phyloP scores from a whole-genome alignment of 495 filamentous ascomycete species.

The Durotheca rogersii region DNA sequence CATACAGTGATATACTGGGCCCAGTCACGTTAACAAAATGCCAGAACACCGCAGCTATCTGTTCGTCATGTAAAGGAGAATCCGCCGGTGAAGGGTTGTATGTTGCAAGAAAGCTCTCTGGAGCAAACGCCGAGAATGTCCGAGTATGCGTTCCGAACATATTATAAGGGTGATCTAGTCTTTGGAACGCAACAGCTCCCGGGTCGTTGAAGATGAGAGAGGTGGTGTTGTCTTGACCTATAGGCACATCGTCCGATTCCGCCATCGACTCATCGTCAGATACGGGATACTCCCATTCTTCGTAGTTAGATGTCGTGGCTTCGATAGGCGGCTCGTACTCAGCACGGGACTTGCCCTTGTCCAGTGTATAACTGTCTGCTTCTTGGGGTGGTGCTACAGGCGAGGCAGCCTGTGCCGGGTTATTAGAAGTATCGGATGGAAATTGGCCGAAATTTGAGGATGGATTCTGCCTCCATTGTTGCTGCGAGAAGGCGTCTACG shows the following conservation, averaged over 20 bases:
- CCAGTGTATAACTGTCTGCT: constrained; percentile 9
- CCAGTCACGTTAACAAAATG: constrained; percentile 92
- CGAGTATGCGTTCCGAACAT: constrained; percentile 41
- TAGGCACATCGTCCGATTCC: constrained; percentile 26
- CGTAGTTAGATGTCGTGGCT: neutral
- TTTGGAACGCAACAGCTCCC: constrained; percentile 42
- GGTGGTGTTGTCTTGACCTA: constrained; percentile 31
- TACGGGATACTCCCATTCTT: constrained; percentile 43
- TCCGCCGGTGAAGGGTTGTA: constrained; percentile 74
- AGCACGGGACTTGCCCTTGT: constrained; percentile 22
- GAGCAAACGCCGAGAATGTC: constrained; percentile 44
- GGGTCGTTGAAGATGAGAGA: constrained; percentile 40
- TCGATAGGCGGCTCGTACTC: constrained; percentile 11
- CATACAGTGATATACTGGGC: constrained; percentile 82
- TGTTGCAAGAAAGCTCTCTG: constrained; percentile 66
- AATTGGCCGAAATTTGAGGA: constrained; percentile 17
- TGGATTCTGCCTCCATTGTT: constrained; percentile 31
- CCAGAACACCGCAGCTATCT: constrained; percentile 83
- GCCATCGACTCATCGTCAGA: constrained; percentile 51
- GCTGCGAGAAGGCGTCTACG: constrained; percentile 34
- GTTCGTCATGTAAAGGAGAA: constrained; percentile 78
- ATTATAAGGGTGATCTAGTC: constrained; percentile 35
- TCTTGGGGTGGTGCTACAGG: constrained; percentile 6
- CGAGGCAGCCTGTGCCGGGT: constrained; percentile 6
- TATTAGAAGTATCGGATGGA: constrained; percentile 11